A percentile compares a stretch with the other conserved stretches of the same genome.
These are phyloP conservation scores for Sporothrix variecibatus DNA, from an alignment of 2,329 filamentous ascomycete species.

Conservation along the genomic window DNA sequence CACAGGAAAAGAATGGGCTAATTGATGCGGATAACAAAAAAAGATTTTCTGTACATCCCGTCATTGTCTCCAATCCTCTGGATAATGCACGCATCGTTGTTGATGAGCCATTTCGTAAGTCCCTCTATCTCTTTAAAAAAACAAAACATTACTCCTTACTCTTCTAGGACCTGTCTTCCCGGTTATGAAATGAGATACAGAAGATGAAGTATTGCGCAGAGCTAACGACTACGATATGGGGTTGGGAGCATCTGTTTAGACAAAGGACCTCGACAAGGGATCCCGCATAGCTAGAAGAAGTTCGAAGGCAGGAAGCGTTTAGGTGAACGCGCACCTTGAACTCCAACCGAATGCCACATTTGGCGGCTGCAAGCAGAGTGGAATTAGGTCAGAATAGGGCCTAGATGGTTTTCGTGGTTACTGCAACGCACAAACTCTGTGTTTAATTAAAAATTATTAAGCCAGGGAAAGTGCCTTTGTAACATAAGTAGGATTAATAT, in stretches of 20 bases:
- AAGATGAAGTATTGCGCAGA: conserved; percentile 47
- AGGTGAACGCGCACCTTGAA: conserved; percentile 51
- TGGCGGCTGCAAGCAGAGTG: conserved; percentile 49
- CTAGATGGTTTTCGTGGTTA: no score
- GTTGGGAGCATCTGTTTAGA: conserved; percentile 57
- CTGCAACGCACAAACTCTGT: no score
- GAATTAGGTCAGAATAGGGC: no score
- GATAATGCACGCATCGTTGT: conserved; percentile 55
- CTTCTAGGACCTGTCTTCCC: conserved; percentile 44
- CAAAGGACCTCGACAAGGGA: conserved; percentile 47
- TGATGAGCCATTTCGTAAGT: conserved; percentile 48
- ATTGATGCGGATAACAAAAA: no score
- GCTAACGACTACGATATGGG: conserved; percentile 53
- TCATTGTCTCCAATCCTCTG: conserved; percentile 61
- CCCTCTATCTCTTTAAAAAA: no score
- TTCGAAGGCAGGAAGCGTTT: conserved; percentile 53
- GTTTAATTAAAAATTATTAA: no score
- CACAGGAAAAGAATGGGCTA: conserved; percentile 37
- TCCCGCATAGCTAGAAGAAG: conserved; percentile 35
- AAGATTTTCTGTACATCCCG: conserved; percentile 57
- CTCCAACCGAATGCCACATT: conserved; percentile 44
- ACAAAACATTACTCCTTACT: no score
- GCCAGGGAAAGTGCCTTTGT: no score
- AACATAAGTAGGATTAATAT: no score
- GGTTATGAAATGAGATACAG: conserved; percentile 45